phyloP scores from a whole-genome alignment of 345 rosid genomes.

The Citrus maxima region DNA sequence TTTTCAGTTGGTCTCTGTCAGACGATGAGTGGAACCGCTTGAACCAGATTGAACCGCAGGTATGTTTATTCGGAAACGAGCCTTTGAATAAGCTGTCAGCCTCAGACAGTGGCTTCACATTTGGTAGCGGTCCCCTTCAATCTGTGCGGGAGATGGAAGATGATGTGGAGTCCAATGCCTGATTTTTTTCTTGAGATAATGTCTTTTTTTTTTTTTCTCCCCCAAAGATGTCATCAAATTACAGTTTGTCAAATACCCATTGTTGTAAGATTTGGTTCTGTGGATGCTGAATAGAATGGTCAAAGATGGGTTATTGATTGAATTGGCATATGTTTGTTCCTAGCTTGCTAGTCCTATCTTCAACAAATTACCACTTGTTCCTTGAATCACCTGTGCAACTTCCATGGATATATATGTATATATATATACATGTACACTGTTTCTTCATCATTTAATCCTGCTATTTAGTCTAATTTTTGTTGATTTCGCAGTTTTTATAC shows the following conservation, averaged over 20 bases:
- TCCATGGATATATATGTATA: neutral
- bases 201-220: conserved; percentile 13
- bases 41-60: conserved; percentile 56
- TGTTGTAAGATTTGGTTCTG: conserved; percentile 24
- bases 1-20: conserved; percentile 46
- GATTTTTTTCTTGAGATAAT: conserved; percentile 14
- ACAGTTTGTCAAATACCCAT: conserved; percentile 12
- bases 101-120: conserved; percentile 33
- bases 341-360: no score
- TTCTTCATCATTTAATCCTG: neutral
- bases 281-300: conserved; percentile 29
- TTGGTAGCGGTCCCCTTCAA: conserved; percentile 53
- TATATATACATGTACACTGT: neutral
- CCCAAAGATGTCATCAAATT: conserved; percentile 2
- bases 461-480: neutral
- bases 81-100: conserved; percentile 33
- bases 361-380: neutral
- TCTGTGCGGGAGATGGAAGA: conserved; percentile 51
- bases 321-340: conserved; percentile 2
- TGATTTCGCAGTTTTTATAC: neutral
- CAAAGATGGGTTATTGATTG: neutral
- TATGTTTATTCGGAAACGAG: conserved; percentile 50
- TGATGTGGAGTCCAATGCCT: conserved; percentile 40
- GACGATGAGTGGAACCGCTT: conserved; percentile 44
- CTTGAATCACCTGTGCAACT: neutral